Percentiles rank a stretch among this genome's conserved stretches.
These are phyloP conservation scores for Pseudocercospora crystallina DNA, from an alignment of 2,329 filamentous ascomycete species.

Conservation along the genomic window DNA sequence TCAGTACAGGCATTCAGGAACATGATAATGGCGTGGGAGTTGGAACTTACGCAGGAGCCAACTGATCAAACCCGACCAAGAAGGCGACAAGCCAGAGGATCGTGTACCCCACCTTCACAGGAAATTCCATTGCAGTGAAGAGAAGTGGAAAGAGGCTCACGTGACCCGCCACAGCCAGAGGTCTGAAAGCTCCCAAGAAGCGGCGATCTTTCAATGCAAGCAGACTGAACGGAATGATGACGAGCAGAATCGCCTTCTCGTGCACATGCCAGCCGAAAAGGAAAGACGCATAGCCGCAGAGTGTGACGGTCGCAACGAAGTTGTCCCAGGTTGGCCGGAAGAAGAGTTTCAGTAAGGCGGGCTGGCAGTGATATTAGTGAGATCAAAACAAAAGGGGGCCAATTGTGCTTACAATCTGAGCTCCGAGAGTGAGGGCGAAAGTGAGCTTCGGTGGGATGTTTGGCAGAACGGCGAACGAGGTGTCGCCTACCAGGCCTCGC, in stretches of 20 bases:
- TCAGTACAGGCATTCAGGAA: conserved; percentile 3
- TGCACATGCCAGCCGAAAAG: conserved; percentile 98
- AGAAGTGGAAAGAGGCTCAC: conserved; percentile 93
- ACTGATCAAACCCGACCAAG: conserved; percentile 78
- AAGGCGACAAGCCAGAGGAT: conserved; percentile 88
- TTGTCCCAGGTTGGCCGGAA: conserved; percentile 77
- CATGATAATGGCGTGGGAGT: neutral
- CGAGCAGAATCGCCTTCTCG: conserved; percentile 91
- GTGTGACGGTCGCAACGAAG: conserved; percentile 84
- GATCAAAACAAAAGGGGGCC: neutral
- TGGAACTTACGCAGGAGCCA: conserved; percentile 69
- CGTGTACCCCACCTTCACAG: conserved; percentile 90
- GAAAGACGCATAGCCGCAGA: conserved; percentile 95
- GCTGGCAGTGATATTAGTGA: conserved; percentile 34
- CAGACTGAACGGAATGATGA: conserved; percentile 93
- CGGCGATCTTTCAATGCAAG: conserved; percentile 86
- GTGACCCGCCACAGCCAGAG: conserved; percentile 87
- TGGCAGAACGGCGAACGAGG: conserved; percentile 87
- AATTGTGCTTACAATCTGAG: conserved; percentile 62
- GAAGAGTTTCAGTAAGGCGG: conserved; percentile 82
- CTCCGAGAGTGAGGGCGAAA: conserved; percentile 77
- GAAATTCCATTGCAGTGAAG: conserved; percentile 89
- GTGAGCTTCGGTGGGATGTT: conserved; percentile 78
- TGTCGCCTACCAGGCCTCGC: conserved; percentile 87
- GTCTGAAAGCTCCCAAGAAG: conserved; percentile 87